Base-by-base conservation (phyloP, 2,329 filamentous ascomycete genomes). In the Colletotrichum limetticola region DNA sequence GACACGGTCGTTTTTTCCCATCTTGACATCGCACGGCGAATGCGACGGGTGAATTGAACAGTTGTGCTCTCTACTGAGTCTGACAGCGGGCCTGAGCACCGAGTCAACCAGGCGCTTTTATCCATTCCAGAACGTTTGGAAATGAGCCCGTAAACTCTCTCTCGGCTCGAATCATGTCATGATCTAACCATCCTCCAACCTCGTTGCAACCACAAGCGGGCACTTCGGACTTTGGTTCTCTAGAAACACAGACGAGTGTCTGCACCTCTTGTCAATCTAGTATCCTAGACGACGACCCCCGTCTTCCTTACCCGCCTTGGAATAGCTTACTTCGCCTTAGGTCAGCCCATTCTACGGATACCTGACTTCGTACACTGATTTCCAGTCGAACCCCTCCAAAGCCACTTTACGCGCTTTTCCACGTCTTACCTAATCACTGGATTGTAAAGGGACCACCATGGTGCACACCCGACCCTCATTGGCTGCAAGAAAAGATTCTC, bases 131-230 rank as follows among this genome's bases (percentile, higher is more conserved):
- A 65, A 60, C 30, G 60, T 56, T 66, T 61, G 66, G 56, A 61
- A 66, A 57, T 26, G 35, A 70, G 32, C 16, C 30, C 60, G 61
- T n/a, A 66, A 64, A 65, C 35, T 61, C 26, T 72, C 37, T 42
- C 32, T 5, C 32, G 32, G 49, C 42, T 65, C 26, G 71, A 72
- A 66, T 72, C 71, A 70, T 72, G 67, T 64, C 55, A 72, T 55
- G 59, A 49, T 69, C 37, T 24, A 22, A 56, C 32, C 11, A 53
- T 9, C 22, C 28, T 66, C 56, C 11, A n/a, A 28, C 42, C 28
- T 52, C 28, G 24, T 35, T 71, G 58, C n/a, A 37, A 62, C 63
- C 63, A 49, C 22, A 6, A 59, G 59, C 59, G 26, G 26, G 37
- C 63, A 49, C 32, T 49, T 22, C 32, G 46, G 67, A 46, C 49